Evolutionary conservation across 495 filamentous ascomycete species (phyloP).

Genomic region (Pseudevernia furfuracea): DNA sequence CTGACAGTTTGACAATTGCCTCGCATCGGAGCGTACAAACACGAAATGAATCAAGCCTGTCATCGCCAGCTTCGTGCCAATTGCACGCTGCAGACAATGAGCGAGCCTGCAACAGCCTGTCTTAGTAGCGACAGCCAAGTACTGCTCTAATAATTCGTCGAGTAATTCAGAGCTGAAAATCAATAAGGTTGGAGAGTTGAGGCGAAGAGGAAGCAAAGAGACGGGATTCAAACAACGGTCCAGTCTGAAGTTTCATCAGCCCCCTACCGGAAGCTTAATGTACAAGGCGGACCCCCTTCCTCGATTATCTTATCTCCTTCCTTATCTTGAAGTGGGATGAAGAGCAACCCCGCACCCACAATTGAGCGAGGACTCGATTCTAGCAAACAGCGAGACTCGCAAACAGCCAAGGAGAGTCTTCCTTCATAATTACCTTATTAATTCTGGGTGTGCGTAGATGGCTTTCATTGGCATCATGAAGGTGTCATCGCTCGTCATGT

Average conservation of each 20-base stretch:
- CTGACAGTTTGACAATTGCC: not conserved
- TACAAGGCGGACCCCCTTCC: too few relatives aligned
- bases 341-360: not conserved
- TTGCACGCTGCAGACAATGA: not conserved
- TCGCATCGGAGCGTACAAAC: not conserved
- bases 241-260: not conserved
- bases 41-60: not conserved
- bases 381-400: too few relatives aligned
- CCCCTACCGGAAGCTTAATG: not conserved
- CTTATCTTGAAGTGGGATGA: constrained; percentile 1
- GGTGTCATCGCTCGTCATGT: constrained; percentile 5
- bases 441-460: not conserved
- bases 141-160: too few relatives aligned
- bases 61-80: not conserved
- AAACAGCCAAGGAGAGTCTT: too few relatives aligned
- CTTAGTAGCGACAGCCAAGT: not conserved
- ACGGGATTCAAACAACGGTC: too few relatives aligned
- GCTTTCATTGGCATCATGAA: not conserved
- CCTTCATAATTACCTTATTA: too few relatives aligned
- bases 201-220: too few relatives aligned
- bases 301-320: not conserved
- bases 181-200: not conserved
- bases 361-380: too few relatives aligned
- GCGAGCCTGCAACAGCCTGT: not conserved
- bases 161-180: not conserved